Conservation (phyloP, 345 rosid genomes). For the Rubroshorea leprosula region DNA sequence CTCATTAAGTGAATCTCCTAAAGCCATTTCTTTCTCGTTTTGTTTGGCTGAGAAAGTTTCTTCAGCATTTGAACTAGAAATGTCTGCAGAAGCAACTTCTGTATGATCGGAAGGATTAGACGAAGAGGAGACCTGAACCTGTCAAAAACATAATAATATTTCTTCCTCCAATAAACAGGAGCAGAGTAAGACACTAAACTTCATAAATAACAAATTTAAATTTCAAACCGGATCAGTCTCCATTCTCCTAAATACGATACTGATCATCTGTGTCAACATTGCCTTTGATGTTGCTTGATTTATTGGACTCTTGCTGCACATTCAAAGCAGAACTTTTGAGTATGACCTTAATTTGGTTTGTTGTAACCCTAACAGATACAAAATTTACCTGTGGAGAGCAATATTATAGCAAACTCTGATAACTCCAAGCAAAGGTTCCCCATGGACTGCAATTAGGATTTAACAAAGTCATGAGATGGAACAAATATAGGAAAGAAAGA, state of each 20-base stretch:
- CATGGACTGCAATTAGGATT: slow-evolving; percentile 60
- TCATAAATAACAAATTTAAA: slow-evolving; percentile 9
- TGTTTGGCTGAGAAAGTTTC: slow-evolving; percentile 48
- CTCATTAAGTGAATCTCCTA: slow-evolving; percentile 78
- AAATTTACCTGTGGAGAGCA: slow-evolving; percentile 82
- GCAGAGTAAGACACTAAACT: too few relatives aligned
- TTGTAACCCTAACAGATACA: slow-evolving; percentile 5
- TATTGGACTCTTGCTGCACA: slow-evolving; percentile 91
- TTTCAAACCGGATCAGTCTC: slow-evolving; percentile 74
- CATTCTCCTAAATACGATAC: slow-evolving; percentile 93
- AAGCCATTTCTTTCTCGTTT: slow-evolving; percentile 62
- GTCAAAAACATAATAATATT: slow-evolving; percentile 25
- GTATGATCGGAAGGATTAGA: slow-evolving; percentile 39
- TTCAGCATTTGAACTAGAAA: slow-evolving; percentile 37
- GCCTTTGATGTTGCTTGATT: slow-evolving; percentile 99
- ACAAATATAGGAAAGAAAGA: background rate
- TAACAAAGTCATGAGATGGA: background rate
- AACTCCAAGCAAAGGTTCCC: slow-evolving; percentile 94
- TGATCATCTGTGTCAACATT: slow-evolving; percentile 98
- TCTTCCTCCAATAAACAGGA: slow-evolving; percentile 9
- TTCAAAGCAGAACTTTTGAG: slow-evolving; percentile 27
- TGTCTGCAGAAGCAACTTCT: slow-evolving; percentile 47
- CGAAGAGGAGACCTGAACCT: slow-evolving; percentile 53
- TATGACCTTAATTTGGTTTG: background rate
- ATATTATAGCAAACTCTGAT: slow-evolving; percentile 94